These are phyloP conservation scores for Calonectria naviculata DNA, from an alignment of 2,329 filamentous ascomycete species.

Conservation along the genomic window DNA sequence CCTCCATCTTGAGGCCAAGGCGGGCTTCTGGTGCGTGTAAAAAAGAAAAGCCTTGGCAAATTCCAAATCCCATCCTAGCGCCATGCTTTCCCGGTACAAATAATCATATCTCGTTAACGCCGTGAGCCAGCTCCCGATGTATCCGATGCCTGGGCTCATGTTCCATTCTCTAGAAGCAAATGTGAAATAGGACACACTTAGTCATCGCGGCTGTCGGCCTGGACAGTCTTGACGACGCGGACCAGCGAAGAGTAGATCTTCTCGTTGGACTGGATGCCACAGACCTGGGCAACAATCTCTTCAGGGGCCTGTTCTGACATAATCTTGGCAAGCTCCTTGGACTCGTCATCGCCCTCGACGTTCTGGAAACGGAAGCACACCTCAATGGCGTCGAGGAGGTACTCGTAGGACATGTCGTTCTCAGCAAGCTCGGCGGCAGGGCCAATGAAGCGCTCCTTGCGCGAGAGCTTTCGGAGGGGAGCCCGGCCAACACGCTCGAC, in stretches of 20 bases:
- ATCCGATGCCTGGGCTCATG: slow-evolving; percentile 21
- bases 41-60: slow-evolving; percentile 20
- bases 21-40: not conserved
- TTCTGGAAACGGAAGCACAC: slow-evolving; percentile 97
- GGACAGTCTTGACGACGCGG: slow-evolving; percentile 84
- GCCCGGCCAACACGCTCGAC: slow-evolving; percentile 96
- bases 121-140: slow-evolving; percentile 24
- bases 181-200: slow-evolving; percentile 44
- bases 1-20: not conserved
- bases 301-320: slow-evolving; percentile 80
- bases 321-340: slow-evolving; percentile 84
- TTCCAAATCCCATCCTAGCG: slow-evolving; percentile 35
- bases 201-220: slow-evolving; percentile 67
- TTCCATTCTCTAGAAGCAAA: slow-evolving; percentile 23
- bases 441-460: slow-evolving; percentile 96
- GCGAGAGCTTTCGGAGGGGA: slow-evolving; percentile 90
- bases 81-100: slow-evolving; percentile 36
- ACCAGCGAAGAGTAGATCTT: slow-evolving; percentile 82
- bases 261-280: slow-evolving; percentile 80
- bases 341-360: slow-evolving; percentile 92
- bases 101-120: slow-evolving; percentile 40
- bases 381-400: slow-evolving; percentile 85
- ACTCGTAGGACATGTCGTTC: slow-evolving; percentile 76
- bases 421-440: slow-evolving; percentile 92
- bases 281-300: slow-evolving; percentile 83